Evolutionary conservation across 768 basidiomycete genomes (phyloP), one percentile per base, ranked within the genome.

Genomic region (Suillus discolor): DNA sequence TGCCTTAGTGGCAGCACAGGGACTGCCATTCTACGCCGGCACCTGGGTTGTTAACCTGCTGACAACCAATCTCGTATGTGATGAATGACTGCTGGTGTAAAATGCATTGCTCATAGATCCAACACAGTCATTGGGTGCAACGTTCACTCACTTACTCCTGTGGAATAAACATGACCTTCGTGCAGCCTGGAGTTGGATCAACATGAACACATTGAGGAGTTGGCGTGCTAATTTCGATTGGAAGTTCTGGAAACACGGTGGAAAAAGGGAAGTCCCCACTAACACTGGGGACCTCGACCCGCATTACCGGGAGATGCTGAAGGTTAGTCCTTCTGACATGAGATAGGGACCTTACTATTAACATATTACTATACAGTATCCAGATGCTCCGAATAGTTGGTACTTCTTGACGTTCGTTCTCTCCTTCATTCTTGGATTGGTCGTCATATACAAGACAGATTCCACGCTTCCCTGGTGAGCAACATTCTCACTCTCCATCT

Each of bases 401-500:
- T 80, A 80, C 65, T 69, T 60, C 38, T 38, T 59, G 3, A 70
- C 69, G 0, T 69, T 79, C 13, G 49, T 72, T 1, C 13, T 66
- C 11, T 73, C 74, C n/a, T 82, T 86, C 65, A 77, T 79, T 2
- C 84, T 86, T 74, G 86, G 85, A 0, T 80, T 88, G 77, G 81
- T 82, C 5, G 83, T 84, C 7, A 78, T 83, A 65, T 88, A 88
- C 72, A 82, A 82, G 49, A 84, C 81, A 20, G 67, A 82, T 61
- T 84, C 86, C 11, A 83, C 81, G 8, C 73, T 89, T 41, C 87
- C 87, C 8, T 87, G 87, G 87, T 83, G 70, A 64, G 78, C 69
- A 2, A 13, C 2, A 13, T 23, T 13, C 23, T 23, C 13, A 34
- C 34, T 34, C 31, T 34, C 20, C 20, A 34, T 55, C 20, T 13